phyloP scores from a whole-genome alignment of 371 early-diverging fungal genomes.

The Mortierella sp. region DNA sequence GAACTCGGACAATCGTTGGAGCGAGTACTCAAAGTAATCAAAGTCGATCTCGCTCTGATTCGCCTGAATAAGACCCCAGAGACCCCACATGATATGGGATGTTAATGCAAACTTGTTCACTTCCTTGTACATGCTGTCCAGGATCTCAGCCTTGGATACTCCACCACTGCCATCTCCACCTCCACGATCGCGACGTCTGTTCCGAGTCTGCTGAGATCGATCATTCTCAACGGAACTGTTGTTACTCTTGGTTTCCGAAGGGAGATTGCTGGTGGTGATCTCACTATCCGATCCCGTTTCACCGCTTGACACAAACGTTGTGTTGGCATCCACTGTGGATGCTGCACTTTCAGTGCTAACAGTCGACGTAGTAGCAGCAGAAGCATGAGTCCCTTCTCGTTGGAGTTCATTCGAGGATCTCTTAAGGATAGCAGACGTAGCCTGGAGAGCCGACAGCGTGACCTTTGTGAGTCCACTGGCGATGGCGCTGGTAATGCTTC shows the following conservation, averaged over 20 bases:
- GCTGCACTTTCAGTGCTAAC: background rate
- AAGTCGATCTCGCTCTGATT: constrained; percentile 84
- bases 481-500: constrained; percentile 19
- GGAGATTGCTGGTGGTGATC: background rate
- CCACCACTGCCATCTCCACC: constrained; percentile 29
- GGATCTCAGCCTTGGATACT: constrained; percentile 42
- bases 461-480: constrained; percentile 27
- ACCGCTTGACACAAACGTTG: constrained; percentile 6
- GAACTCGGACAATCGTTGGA: constrained; percentile 66
- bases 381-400: background rate
- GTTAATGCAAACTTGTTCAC: constrained; percentile 66
- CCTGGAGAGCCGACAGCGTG: constrained; percentile 31
- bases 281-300: background rate
- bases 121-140: constrained; percentile 50
- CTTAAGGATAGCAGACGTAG: constrained; percentile 17
- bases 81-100: constrained; percentile 82
- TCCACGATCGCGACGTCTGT: constrained; percentile 3
- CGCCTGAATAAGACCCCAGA: constrained; percentile 89
- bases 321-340: background rate
- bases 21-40: constrained; percentile 79
- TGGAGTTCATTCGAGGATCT: background rate
- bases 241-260: constrained; percentile 9
- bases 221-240: constrained; percentile 24
- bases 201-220: constrained; percentile 1
- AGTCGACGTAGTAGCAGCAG: background rate